phyloP scores from a whole-genome alignment of 768 basidiomycete species.

The Termitomyces sp. region DNA sequence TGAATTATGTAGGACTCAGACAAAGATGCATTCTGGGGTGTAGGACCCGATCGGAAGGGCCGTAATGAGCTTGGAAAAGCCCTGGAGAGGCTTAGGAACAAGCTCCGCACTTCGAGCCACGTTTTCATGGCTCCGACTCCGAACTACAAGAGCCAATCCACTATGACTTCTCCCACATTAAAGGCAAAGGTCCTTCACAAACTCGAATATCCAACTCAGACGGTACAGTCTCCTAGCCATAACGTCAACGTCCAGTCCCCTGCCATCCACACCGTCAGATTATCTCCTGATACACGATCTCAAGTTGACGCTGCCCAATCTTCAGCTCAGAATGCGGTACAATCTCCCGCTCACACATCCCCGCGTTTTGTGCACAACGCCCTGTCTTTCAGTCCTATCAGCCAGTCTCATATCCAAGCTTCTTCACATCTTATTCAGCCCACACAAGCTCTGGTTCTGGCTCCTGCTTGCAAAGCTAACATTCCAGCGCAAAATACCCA shows the following conservation, averaged over 20 bases:
- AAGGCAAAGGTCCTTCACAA: background rate
- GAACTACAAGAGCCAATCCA: background rate
- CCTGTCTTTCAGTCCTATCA: background rate
- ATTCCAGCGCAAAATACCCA: background rate
- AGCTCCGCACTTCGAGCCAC: slow-evolving; percentile 29
- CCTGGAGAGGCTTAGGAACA: slow-evolving; percentile 53
- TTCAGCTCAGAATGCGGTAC: background rate
- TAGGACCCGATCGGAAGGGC: slow-evolving; percentile 58
- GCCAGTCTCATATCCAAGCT: background rate
- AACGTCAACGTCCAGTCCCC: background rate
- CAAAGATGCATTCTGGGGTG: slow-evolving; percentile 76
- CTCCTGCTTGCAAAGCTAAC: background rate
- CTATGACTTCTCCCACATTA: background rate
- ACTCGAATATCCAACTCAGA: slow-evolving; percentile 27
- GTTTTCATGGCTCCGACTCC: background rate
- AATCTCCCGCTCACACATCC: background rate
- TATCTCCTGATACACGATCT: background rate
- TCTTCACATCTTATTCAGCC: background rate
- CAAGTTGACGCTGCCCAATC: background rate
- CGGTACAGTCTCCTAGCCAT: background rate
- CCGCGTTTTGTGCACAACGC: background rate
- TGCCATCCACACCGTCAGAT: no score
- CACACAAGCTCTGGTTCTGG: background rate
- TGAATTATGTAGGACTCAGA: slow-evolving; percentile 50
- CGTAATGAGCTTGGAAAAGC: slow-evolving; percentile 74